phyloP scores from a whole-genome alignment of 148 eudicot species.

The Amaranthus hypochondriacus region DNA sequence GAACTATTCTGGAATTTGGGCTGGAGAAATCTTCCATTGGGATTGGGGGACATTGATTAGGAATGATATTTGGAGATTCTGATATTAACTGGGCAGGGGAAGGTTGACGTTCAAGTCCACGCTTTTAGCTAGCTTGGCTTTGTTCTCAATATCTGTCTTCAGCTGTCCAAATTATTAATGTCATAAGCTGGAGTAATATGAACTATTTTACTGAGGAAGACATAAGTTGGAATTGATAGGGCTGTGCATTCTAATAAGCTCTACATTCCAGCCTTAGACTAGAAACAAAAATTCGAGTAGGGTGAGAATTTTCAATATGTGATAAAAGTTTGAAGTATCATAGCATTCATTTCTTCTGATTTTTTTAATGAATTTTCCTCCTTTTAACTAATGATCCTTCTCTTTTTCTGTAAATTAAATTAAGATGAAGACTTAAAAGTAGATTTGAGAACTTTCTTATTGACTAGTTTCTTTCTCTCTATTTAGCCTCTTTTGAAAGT shows the following conservation, averaged over 20 bases:
- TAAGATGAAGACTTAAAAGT: not conserved
- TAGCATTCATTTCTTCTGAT: not conserved
- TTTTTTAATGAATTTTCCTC: not conserved
- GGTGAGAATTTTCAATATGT: not conserved
- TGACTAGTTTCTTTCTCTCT: not conserved
- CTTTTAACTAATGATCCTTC: not conserved
- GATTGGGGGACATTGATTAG: not conserved
- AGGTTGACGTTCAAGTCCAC: not conserved
- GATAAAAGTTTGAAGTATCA: not conserved
- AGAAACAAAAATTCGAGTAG: not conserved
- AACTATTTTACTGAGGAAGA: not conserved
- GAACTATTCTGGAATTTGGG: too few species aligned
- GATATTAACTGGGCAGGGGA: not conserved
- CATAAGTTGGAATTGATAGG: not conserved
- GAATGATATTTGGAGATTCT: not conserved
- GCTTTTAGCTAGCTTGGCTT: not conserved
- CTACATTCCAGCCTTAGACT: not conserved
- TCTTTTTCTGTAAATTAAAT: not conserved
- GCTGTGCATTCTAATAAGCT: not conserved
- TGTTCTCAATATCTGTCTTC: not conserved
- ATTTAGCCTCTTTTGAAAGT: not conserved
- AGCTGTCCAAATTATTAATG: not conserved
- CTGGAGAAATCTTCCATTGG: not conserved
- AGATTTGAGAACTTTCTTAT: not conserved
- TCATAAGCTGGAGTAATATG: not conserved